Evolutionary conservation across 495 filamentous ascomycete genomes (phyloP).

Genomic region (Hypoxylon cercidicola): DNA sequence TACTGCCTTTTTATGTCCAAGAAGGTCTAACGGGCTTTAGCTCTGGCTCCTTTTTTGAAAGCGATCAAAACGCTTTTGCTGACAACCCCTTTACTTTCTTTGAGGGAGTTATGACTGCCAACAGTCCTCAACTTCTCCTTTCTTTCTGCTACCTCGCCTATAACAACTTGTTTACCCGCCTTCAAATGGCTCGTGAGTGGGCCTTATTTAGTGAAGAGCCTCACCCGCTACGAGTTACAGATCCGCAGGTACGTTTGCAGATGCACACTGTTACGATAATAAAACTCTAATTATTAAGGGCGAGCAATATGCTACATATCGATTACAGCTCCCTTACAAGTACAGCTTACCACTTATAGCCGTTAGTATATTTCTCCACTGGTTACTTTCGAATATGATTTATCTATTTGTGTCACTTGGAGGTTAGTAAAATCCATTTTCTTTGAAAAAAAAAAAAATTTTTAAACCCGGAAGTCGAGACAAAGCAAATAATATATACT

Average conservation of each 20-base stretch:
- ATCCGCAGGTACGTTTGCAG: constrained; percentile 39
- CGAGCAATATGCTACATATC: constrained; percentile 53
- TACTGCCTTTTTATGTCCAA: not conserved
- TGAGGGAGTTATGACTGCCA: constrained; percentile 48
- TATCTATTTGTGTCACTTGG: constrained; percentile 30
- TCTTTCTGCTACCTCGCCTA: constrained; percentile 54
- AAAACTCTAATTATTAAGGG: constrained; percentile 29
- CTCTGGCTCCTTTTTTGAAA: constrained; percentile 29
- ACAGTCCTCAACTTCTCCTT: constrained; percentile 55
- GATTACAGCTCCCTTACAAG: constrained; percentile 41
- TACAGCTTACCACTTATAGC: constrained; percentile 40
- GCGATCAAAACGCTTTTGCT: constrained; percentile 32
- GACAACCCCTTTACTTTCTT: constrained; percentile 8
- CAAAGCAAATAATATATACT: too few species aligned
- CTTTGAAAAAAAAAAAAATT: too few species aligned
- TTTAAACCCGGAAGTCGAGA: not conserved
- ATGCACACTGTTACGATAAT: too few species aligned
- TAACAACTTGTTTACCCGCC: constrained; percentile 40
- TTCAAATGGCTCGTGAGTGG: constrained; percentile 42
- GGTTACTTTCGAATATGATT: constrained; percentile 35
- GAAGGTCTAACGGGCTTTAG: not conserved
- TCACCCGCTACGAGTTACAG: constrained; percentile 59
- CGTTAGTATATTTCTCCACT: constrained; percentile 34
- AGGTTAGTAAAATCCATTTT: too few species aligned
- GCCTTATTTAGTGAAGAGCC: constrained; percentile 31